Evolutionary conservation across 306 rosid genomes (phyloP), one percentile per base, ranked within the genome.

Genomic region (Vigna trinervia): DNA sequence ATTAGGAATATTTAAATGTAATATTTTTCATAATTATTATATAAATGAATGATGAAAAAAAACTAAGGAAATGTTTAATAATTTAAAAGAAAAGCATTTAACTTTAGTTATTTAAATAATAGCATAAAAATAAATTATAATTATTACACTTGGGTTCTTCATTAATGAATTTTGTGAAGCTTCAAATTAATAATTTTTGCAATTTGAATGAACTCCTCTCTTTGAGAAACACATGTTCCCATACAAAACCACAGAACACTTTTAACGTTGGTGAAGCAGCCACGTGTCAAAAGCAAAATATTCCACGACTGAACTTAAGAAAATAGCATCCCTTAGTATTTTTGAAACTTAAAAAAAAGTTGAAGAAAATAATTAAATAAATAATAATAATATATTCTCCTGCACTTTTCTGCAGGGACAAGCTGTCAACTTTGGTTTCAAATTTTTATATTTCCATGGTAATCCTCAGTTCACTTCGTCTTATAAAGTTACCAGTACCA

Each of bases 301-400:
- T 78, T 83, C 86, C 73, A 67, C 22, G 68, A 47, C 67, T 58
- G 46, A 78, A 38, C 32, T 56, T 52, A 22, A 66, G 36, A 83
- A 82, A 60, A 66, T 78, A 48, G 53, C 76, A 64, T 45, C 78
- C 63, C n/a, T 26, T 28, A 41, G 32, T 28, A 59, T 60, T 12
- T 36, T 39, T 51, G 0, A 60, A 59, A 57, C n/a, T 4, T 34
- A 62, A 61, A 6, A 12, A 60, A 60, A 5, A 6, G 13, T 30
- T 14, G 2, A 30, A 7, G 7, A 28, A 60, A 28, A 13, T 30
- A 1, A 32, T 61, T 17, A 61, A 15, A 13, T 61, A 61, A 34
- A 34, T 36, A 36, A 36, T 36, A 36, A 34, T n/a, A 64, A 36
- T 14, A 6, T 9, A 63, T 63, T n/a, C 8, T 38, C 12, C 41